Base-by-base conservation (phyloP, 805 yeast species). In the Candida germanica region DNA sequence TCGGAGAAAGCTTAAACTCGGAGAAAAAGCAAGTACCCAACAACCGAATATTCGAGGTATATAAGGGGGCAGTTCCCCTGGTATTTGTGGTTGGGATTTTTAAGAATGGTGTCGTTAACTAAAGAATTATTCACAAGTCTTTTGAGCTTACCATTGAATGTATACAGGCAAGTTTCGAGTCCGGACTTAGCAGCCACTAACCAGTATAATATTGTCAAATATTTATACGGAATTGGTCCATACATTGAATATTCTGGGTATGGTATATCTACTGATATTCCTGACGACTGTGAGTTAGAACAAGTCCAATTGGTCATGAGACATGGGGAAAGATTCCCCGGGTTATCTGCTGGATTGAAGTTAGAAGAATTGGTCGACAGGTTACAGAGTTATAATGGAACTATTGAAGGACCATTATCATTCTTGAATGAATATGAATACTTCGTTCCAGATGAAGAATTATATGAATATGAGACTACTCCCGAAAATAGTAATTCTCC, bases 241-340 rank as follows among this genome's bases (percentile, higher is more conserved):
- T 79, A 73, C 46, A 58, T 72, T 23, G 68, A 69, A 35, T 66
- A 64, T 33, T 56, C 61, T 3, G 83, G 83, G 1, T 73, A 56
- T 47, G 84, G 83, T 3, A 68, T 79, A 26, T 58, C 72, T 11
- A 53, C 67, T 14, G 74, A 61, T 7, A 45, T 64, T 1, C 81
- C 83, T n/a, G 62, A 56, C 6, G 64, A 63, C 29, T 80, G 85
- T 56, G 49, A 57, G 5, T 64, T 80, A 37, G 76, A 75, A 47
- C 91, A 83, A 56, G 86, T 83, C 7, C 87, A 82, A 46, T 59
- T 83, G 15, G 59, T 83, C 34, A 78, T 80, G 47, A 73, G 95
- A 51, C 94, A 87, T 51, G 94, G 91, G 14, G 93, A 85, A 56
- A 66, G 95, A 45, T 83, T 68, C 50, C 67, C 71, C 6, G 54